Evolutionary conservation across 495 filamentous ascomycete species (phyloP).

Genomic region (Lentithecium fluviatile): DNA sequence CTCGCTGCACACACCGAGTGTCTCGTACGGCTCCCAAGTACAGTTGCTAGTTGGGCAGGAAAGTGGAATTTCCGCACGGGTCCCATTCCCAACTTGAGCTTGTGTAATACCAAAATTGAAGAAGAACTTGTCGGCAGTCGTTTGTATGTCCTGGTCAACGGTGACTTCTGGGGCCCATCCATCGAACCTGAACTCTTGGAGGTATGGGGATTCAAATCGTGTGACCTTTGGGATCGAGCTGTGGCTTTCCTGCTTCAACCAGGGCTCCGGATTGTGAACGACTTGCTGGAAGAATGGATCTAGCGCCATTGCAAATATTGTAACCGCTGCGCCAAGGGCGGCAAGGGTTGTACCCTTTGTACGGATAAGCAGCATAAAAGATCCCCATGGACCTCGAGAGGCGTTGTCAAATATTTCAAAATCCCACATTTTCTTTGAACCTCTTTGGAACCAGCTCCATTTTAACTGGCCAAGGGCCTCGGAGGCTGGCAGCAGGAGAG

Average conservation of each 20-base stretch:
- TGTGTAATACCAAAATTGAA: background rate
- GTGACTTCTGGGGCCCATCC: background rate
- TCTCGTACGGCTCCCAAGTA: constrained; percentile 7
- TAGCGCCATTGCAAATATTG: constrained; percentile 6
- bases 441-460: constrained; percentile 14
- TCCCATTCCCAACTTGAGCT: background rate
- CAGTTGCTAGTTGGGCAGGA: constrained; percentile 13
- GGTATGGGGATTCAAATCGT: background rate
- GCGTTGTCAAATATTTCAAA: constrained; percentile 20
- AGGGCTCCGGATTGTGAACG: background rate
- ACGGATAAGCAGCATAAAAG: constrained; percentile 10
- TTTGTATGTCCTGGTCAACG: background rate
- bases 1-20: constrained; percentile 7
- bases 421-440: constrained; percentile 17
- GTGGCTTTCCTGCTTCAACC: background rate
- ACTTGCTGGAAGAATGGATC: constrained; percentile 21
- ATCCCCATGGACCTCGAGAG: constrained; percentile 17
- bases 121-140: background rate
- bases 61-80: background rate
- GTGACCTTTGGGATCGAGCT: background rate
- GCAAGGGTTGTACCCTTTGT: background rate
- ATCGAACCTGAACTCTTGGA: background rate
- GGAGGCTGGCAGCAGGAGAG: constrained; percentile 14
- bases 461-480: constrained; percentile 27
- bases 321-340: constrained; percentile 5